Percentiles rank a stretch among this genome's conserved stretches.
phyloP scores from a whole-genome alignment of 306 rosid species.

The Dalbergia cochinchinensis region DNA sequence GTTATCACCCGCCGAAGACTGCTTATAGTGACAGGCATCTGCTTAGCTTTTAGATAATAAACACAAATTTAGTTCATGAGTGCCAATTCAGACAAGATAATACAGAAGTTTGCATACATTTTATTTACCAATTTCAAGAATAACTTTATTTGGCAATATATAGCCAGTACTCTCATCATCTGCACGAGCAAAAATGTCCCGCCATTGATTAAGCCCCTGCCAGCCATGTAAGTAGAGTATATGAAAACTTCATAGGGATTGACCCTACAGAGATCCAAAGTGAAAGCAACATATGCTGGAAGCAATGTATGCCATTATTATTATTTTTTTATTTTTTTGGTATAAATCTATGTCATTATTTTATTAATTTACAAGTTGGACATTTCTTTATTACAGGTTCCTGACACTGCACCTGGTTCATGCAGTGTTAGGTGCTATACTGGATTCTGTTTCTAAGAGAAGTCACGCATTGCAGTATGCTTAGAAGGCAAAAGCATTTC shows the following conservation, averaged over 20 bases:
- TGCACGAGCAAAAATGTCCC: slow-evolving; percentile 82
- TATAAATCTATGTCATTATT: slow-evolving; percentile 15
- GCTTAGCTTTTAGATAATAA: slow-evolving; percentile 71
- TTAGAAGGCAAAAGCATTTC: slow-evolving; percentile 25
- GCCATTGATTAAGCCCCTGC: slow-evolving; percentile 95
- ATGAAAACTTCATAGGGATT: slow-evolving; percentile 5
- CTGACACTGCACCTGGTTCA: slow-evolving; percentile 21
- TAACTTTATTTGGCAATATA: slow-evolving; percentile 82
- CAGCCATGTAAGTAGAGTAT: slow-evolving; percentile 36
- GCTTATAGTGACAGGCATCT: slow-evolving; percentile 77
- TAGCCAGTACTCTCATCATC: slow-evolving; percentile 98
- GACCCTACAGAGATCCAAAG: slow-evolving; percentile 15
- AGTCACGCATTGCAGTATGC: slow-evolving; percentile 12
- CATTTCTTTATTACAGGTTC: slow-evolving; percentile 24
- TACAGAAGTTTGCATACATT: slow-evolving; percentile 30
- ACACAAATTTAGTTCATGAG: slow-evolving; percentile 22
- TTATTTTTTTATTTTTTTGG: neutral
- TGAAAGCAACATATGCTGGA: neutral
- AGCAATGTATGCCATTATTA: neutral
- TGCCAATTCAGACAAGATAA: slow-evolving; percentile 13
- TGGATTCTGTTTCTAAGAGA: slow-evolving; percentile 11
- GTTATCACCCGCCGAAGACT: slow-evolving; percentile 69
- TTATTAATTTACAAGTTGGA: slow-evolving; percentile 25
- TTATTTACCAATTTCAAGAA: slow-evolving; percentile 85
- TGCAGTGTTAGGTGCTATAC: slow-evolving; percentile 3